Conservation (phyloP, 2,329 filamentous ascomycete species). For the Mariannaea elegans region DNA sequence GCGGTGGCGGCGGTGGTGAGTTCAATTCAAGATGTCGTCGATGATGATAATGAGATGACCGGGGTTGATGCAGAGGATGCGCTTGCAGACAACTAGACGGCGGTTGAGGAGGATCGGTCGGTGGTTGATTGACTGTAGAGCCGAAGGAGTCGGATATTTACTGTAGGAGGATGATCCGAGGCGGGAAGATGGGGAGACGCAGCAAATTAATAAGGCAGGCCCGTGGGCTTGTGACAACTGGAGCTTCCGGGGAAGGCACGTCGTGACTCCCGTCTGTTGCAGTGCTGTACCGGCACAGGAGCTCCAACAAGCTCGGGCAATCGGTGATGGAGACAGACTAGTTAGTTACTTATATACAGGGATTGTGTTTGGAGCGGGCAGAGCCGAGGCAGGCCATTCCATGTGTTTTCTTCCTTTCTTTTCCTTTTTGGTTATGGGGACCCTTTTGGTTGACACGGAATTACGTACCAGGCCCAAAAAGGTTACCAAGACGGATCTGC, state of each 20-base stretch:
- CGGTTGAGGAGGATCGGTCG: too few relatives aligned
- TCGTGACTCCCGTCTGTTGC: not conserved
- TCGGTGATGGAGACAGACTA: constrained; percentile 1
- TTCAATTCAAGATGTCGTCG: not conserved
- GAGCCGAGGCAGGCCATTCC: constrained; percentile 38
- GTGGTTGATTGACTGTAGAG: too few relatives aligned
- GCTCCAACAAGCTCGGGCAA: constrained; percentile 20
- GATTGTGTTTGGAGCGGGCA: constrained; percentile 29
- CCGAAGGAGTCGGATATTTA: too few relatives aligned
- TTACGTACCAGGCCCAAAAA: constrained; percentile 22
- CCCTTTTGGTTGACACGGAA: not conserved
- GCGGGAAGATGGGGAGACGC: not conserved
- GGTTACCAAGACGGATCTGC: constrained; percentile 16
- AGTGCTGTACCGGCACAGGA: not conserved
- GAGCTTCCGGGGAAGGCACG: not conserved
- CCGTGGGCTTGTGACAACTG: not conserved
- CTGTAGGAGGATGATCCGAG: not conserved
- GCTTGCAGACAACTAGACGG: too few relatives aligned
- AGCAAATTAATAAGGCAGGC: not conserved
- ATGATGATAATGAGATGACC: not conserved
- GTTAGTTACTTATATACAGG: constrained; percentile 25
- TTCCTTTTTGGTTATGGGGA: not conserved
- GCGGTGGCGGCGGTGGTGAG: not conserved
- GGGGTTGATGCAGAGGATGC: not conserved
- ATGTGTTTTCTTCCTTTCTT: not conserved